Evolutionary conservation across 1,284 basidiomycete species (phyloP).

Genomic region (Boletus holoroseus): DNA sequence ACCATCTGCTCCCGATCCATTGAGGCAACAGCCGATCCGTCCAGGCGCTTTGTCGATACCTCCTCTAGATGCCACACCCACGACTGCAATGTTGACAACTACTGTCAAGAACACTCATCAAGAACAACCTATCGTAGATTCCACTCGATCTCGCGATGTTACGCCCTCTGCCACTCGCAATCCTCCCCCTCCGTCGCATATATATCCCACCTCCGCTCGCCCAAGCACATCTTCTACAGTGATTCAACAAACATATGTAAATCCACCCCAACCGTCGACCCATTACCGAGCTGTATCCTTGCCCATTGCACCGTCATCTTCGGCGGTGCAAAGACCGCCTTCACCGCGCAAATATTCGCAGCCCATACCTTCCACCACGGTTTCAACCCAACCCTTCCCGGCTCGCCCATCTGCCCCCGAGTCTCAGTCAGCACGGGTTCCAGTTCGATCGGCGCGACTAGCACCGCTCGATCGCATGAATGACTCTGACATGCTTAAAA

Average conservation of each 20-base stretch:
- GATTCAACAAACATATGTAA: conserved; percentile 23
- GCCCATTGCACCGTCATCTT: conserved; percentile 18
- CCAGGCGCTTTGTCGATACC: conserved; percentile 14
- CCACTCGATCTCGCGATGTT: conserved; percentile 24
- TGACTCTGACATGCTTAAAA: conserved; percentile 44
- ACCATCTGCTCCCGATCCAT: conserved; percentile 11
- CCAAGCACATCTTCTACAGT: conserved; percentile 15
- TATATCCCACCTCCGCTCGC: conserved; percentile 23
- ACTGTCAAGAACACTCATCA: conserved; percentile 19
- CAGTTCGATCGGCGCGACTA: conserved; percentile 14
- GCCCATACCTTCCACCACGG: conserved; percentile 21
- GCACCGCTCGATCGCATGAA: conserved; percentile 26
- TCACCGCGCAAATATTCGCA: conserved; percentile 33
- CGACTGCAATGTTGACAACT: conserved; percentile 13
- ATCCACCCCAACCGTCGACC: conserved; percentile 17
- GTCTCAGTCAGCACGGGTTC: conserved; percentile 14
- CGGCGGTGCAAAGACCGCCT: conserved; percentile 22
- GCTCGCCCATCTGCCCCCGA: conserved; percentile 21
- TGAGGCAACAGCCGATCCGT: conserved; percentile 20
- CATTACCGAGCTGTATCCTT: conserved; percentile 32
- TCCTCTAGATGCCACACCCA: conserved; percentile 13
- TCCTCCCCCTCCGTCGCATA: conserved; percentile 20
- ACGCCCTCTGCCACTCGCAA: conserved; percentile 19
- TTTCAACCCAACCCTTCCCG: conserved; percentile 33
- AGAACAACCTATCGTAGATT: conserved; percentile 22